These are phyloP conservation scores for Calonectria crousiana DNA, from an alignment of 2,329 filamentous ascomycete genomes.

Conservation along the genomic window DNA sequence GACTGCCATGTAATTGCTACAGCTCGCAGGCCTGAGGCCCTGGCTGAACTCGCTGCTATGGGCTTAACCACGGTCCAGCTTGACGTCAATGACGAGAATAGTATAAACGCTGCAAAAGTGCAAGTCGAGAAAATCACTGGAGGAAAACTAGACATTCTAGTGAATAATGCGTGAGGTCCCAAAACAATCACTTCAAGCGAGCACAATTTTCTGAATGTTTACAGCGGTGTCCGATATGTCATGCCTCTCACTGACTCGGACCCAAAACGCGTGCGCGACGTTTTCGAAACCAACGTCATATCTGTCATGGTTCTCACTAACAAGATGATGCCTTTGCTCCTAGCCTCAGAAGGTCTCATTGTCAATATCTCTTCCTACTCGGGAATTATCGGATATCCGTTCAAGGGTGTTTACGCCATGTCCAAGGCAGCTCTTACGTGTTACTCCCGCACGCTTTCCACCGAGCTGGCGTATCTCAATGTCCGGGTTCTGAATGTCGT, in stretches of 20 bases:
- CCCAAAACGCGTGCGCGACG: slow-evolving; percentile 19
- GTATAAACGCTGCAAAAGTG: slow-evolving; percentile 48
- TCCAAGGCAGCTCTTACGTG: slow-evolving; percentile 55
- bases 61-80: slow-evolving; percentile 46
- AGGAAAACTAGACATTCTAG: slow-evolving; percentile 56
- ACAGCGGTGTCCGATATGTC: slow-evolving; percentile 23
- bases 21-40: slow-evolving; percentile 29
- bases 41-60: slow-evolving; percentile 27
- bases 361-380: slow-evolving; percentile 55
- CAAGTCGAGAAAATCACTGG: slow-evolving; percentile 50
- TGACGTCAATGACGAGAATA: slow-evolving; percentile 54
- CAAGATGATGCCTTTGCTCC: slow-evolving; percentile 52
- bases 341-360: slow-evolving; percentile 47
- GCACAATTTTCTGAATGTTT: background rate
- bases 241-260: slow-evolving; percentile 25
- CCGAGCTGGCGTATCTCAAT: slow-evolving; percentile 52
- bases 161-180: slow-evolving; percentile 52
- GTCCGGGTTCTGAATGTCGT: slow-evolving; percentile 34
- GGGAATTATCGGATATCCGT: slow-evolving; percentile 35
- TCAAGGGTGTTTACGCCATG: slow-evolving; percentile 54
- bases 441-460: slow-evolving; percentile 52
- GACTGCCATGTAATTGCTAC: slow-evolving; percentile 36
- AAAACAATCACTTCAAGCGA: too few relatives aligned
- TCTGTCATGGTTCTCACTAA: slow-evolving; percentile 52
- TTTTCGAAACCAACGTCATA: slow-evolving; percentile 54